phyloP scores from a whole-genome alignment of 345 rosid genomes.

The Lepidium sativum region DNA sequence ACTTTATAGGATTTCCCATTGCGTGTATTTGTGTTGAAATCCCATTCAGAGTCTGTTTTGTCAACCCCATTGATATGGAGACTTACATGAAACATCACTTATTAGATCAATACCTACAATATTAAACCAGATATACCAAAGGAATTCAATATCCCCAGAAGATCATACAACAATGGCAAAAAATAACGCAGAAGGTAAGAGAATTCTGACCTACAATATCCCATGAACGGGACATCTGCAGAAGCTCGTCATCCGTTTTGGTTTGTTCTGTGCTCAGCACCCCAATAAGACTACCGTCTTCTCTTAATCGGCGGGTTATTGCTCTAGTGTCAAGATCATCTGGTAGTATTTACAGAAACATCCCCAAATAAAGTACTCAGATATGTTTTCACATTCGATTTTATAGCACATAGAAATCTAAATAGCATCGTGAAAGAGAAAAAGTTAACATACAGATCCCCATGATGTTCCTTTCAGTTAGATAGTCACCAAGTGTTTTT shows the following conservation, averaged over 20 bases:
- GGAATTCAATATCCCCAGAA: neutral
- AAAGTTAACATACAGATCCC: conserved; percentile 39
- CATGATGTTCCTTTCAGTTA: conserved; percentile 84
- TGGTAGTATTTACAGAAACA: conserved; percentile 17
- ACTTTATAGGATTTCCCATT: conserved; percentile 44
- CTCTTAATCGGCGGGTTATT: conserved; percentile 84
- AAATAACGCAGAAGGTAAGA: neutral
- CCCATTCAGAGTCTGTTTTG: conserved; percentile 70
- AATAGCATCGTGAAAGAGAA: neutral
- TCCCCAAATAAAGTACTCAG: neutral
- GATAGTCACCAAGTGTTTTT: conserved; percentile 65
- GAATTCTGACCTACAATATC: conserved; percentile 61
- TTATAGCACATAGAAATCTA: neutral
- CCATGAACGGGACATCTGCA: conserved; percentile 82
- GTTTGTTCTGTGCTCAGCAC: conserved; percentile 78
- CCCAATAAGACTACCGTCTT: conserved; percentile 97
- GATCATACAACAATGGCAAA: neutral
- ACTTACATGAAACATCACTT: conserved; percentile 65
- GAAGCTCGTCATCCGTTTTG: conserved; percentile 70
- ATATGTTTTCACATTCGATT: conserved; percentile 1
- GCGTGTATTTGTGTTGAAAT: conserved; percentile 43
- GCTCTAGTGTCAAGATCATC: conserved; percentile 97
- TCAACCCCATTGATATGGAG: conserved; percentile 81
- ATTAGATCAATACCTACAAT: conserved; percentile 77
- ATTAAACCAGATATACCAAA: conserved; percentile 4